These are phyloP conservation scores for Saccharomycopsis schoenii DNA, from an alignment of 805 yeast species.

Conservation along the genomic window DNA sequence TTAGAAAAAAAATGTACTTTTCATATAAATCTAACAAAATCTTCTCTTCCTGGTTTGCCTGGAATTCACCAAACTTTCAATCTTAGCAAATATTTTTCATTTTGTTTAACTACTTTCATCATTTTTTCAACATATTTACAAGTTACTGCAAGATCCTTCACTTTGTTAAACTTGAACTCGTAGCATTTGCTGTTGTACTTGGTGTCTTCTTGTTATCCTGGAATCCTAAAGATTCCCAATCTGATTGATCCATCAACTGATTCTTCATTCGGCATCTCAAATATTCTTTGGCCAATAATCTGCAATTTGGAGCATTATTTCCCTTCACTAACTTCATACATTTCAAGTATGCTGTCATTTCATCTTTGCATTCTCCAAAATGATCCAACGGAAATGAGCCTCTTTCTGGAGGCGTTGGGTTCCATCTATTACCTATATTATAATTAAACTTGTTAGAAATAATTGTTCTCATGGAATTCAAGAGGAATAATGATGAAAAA, in stretches of 20 bases:
- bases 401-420: conserved; percentile 88
- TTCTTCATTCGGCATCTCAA: conserved; percentile 85
- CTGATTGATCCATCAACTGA: conserved; percentile 46
- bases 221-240: conserved; percentile 52
- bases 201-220: conserved; percentile 33
- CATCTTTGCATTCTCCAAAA: conserved; percentile 54
- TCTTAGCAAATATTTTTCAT: not conserved
- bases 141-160: not conserved
- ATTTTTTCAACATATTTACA: not conserved
- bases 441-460: not conserved
- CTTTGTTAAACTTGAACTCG: not conserved
- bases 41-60: not conserved
- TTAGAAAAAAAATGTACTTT: too few species aligned
- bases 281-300: conserved; percentile 73
- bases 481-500: not conserved
- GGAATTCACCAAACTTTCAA: not conserved
- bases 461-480: not conserved
- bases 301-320: conserved; percentile 84
- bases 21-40: too few species aligned
- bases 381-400: conserved; percentile 97
- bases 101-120: not conserved
- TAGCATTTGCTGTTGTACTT: not conserved
- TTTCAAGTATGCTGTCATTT: conserved; percentile 64
- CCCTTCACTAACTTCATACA: conserved; percentile 74
- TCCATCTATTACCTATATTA: conserved; percentile 13